Evolutionary conservation across 2,329 filamentous ascomycete species (phyloP).

Genomic region (Orbilia brochopaga): DNA sequence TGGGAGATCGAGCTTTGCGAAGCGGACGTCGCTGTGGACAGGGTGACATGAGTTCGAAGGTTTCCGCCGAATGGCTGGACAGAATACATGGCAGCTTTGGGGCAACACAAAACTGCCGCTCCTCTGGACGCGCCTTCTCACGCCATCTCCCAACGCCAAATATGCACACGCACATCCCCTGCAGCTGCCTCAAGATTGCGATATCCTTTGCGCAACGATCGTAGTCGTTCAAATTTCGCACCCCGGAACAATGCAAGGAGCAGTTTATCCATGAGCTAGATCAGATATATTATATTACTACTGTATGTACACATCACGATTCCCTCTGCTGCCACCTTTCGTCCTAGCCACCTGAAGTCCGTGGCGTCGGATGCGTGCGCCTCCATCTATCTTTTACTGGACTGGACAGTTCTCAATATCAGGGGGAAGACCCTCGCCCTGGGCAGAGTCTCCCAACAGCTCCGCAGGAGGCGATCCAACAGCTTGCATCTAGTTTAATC

Average conservation of each 20-base stretch:
- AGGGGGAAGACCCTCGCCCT: constrained; percentile 72
- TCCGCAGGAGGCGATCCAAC: constrained; percentile 88
- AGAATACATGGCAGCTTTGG: constrained; percentile 51
- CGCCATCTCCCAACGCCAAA: too few species aligned
- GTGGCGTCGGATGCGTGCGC: too few species aligned
- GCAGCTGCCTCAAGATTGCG: too few species aligned
- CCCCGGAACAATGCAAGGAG: too few species aligned
- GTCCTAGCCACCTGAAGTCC: neutral
- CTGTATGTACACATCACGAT: too few species aligned
- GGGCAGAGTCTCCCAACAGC: constrained; percentile 85
- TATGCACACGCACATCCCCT: too few species aligned
- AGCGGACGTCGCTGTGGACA: neutral
- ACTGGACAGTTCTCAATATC: constrained; percentile 69
- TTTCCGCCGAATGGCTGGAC: neutral
- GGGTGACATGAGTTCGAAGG: constrained; percentile 11
- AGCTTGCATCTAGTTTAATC: constrained; percentile 85
- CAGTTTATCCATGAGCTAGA: too few species aligned
- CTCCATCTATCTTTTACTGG: constrained; percentile 62
- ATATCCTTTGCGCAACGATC: too few species aligned
- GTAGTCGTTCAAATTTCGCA: too few species aligned
- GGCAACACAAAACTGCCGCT: constrained; percentile 61
- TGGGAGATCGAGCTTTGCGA: neutral
- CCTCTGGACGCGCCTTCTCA: constrained; percentile 70
- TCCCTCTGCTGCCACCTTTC: neutral
- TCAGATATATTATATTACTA: too few species aligned